Conservation (phyloP, 345 rosid genomes). For the Eucalyptus guilfoylei region DNA sequence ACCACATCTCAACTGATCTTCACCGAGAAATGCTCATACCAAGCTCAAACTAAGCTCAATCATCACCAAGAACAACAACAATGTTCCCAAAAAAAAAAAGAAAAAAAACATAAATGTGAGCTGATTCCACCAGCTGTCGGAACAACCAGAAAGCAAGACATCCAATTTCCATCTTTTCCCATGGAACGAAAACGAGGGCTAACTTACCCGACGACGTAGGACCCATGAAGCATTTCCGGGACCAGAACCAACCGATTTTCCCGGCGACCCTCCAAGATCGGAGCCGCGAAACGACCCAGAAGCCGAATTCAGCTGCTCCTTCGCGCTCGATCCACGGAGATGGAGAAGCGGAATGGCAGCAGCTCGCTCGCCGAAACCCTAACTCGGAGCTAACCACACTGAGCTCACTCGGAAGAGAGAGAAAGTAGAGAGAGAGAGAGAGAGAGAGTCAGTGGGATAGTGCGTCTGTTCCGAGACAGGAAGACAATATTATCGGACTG, state of each 20-base stretch:
- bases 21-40: not conserved
- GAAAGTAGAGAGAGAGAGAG: not conserved
- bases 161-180: not conserved
- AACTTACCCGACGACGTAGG: slow-evolving; percentile 34
- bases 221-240: slow-evolving; percentile 8
- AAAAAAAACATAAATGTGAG: not conserved
- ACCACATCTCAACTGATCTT: not conserved
- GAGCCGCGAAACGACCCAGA: not conserved
- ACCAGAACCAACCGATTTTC: slow-evolving; percentile 7
- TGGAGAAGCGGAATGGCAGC: not conserved
- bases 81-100: not conserved
- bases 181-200: not conserved
- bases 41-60: not conserved
- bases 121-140: not conserved
- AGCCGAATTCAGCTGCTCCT: not conserved
- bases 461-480: not conserved
- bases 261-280: not conserved
- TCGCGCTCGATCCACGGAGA: not conserved
- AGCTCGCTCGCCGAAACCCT: slow-evolving; percentile 1
- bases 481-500: slow-evolving; percentile 1
- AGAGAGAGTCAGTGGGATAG: not conserved
- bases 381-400: not conserved
- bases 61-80: not conserved
- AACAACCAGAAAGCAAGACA: not conserved
- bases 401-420: not conserved